A percentile compares a stretch with the other conserved stretches of the same genome.
Evolutionary conservation across 371 early-diverging fungal species (phyloP).

Genomic region (Mucor mucedo): DNA sequence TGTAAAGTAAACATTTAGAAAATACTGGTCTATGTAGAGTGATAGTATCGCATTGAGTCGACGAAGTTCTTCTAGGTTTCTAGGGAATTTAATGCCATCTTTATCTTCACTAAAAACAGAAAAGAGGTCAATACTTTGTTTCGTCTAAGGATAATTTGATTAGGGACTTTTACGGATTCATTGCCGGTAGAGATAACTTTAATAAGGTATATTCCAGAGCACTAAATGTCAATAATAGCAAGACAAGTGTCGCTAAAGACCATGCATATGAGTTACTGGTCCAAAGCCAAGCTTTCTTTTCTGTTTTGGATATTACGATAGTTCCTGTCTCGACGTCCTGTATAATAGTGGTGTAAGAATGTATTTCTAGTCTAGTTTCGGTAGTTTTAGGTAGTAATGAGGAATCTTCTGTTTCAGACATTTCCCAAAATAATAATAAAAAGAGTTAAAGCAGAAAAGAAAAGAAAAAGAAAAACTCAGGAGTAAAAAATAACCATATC

Average conservation of each 20-base stretch:
- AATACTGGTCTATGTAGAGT: constrained; percentile 63
- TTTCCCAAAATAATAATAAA: neutral
- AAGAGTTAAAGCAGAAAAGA: neutral
- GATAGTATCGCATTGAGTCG: constrained; percentile 59
- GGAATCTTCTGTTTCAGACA: constrained; percentile 2
- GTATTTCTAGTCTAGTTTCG: neutral
- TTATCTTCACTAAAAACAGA: constrained; percentile 51
- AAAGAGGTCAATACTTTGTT: neutral
- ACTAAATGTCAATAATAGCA: constrained; percentile 38
- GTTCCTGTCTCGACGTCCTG: constrained; percentile 17
- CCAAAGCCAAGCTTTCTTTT: constrained; percentile 37
- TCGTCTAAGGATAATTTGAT: neutral
- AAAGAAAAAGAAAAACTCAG: constrained; percentile 8
- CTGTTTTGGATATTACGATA: constrained; percentile 8
- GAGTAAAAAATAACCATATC: neutral
- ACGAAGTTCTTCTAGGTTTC: constrained; percentile 58
- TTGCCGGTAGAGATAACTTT: constrained; percentile 42
- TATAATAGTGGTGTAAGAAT: constrained; percentile 2
- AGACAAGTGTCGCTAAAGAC: constrained; percentile 42
- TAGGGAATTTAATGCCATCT: constrained; percentile 62
- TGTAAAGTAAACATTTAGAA: constrained; percentile 57
- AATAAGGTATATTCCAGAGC: constrained; percentile 40
- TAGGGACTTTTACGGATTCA: constrained; percentile 34
- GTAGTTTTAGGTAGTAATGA: constrained; percentile 8
- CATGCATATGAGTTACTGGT: constrained; percentile 47